Base-by-base conservation (phyloP, 2,329 filamentous ascomycete genomes). In the Dothistroma pini region DNA sequence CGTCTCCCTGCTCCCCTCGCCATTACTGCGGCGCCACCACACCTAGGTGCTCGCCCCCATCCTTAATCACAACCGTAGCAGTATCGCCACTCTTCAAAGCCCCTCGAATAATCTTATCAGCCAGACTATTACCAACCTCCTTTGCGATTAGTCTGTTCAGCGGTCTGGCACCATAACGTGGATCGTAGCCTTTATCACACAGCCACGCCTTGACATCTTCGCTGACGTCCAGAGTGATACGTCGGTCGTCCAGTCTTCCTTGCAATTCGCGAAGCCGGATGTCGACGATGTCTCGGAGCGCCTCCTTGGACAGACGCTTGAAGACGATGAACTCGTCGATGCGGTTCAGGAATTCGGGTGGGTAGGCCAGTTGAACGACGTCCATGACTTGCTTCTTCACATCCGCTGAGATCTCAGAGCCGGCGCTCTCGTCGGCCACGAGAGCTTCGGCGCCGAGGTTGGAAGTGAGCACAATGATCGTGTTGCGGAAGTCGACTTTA, bases 241-340 rank as follows among this genome's bases (percentile, higher is more conserved):
- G 86, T 55, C 91, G 86, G 70, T 97, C 93, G 64, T 95, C 88
- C 1, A 97, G 85, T 47, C 92, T 86, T 56, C 79, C 78, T 75
- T 97, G 93, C 8, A 97, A 81, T 77, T 97, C 95, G 63, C 83
- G 84, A 53, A 97, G 81, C 34, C 95, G 86, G 65, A 97, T 97
- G 71, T 97, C 91, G 54, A 97, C 92, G 66, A 97, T 97, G 71
- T 96, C 93, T 32, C 91, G 84, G 59, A 97, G 83, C 16, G 93
- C 93, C 19, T 83, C 80, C 32, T 83, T 83, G 0, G 91, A 90
- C 1, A 97, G 84, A 9, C 93, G 86, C 77, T 93, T 93, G 82
- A 97, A 97, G 72, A 97, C 80, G 74, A 97, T 97, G 79, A 97
- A 97, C 63, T 96, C 93, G 76, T 97, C 93, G 64, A 97, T 91